Percentiles rank a stretch among this genome's conserved stretches.
Conservation (phyloP, 2,329 filamentous ascomycete species). For the Botryotinia convoluta region DNA sequence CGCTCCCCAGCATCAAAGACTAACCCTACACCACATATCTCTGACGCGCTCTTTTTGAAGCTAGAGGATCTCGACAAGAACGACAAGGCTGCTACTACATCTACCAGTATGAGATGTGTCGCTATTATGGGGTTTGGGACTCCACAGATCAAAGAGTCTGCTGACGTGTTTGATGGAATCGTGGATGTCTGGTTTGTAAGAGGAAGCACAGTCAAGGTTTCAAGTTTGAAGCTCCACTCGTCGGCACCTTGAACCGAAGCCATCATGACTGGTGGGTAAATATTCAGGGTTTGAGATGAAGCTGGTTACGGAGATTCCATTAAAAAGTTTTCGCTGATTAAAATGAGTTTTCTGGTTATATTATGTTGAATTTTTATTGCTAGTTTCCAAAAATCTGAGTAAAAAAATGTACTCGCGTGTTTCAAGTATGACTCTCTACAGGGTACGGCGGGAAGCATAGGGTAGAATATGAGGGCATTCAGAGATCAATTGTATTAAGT, state of each 20-base stretch:
- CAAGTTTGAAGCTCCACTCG: not conserved
- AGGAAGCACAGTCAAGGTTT: not conserved
- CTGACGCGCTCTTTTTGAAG: not conserved
- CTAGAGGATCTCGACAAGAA: conserved; percentile 6
- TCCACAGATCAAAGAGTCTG: not conserved
- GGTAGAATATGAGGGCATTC: no score
- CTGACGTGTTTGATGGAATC: not conserved
- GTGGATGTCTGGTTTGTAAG: not conserved
- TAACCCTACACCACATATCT: not conserved
- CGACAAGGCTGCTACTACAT: not conserved
- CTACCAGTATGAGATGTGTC: not conserved
- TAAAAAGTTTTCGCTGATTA: not conserved
- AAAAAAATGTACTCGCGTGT: no score
- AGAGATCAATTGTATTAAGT: no score
- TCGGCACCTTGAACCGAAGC: no score
- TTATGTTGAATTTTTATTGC: not conserved
- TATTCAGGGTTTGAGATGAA: not conserved
- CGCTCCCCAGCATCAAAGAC: not conserved
- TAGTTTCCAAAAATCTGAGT: not conserved
- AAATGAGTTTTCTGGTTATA: not conserved
- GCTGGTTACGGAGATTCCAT: not conserved
- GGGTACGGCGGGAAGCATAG: no score
- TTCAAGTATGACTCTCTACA: no score
- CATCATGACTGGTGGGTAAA: not conserved
- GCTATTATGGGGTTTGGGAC: not conserved